phyloP scores from a whole-genome alignment of 331 rosid genomes.

The Arachis monticola region DNA sequence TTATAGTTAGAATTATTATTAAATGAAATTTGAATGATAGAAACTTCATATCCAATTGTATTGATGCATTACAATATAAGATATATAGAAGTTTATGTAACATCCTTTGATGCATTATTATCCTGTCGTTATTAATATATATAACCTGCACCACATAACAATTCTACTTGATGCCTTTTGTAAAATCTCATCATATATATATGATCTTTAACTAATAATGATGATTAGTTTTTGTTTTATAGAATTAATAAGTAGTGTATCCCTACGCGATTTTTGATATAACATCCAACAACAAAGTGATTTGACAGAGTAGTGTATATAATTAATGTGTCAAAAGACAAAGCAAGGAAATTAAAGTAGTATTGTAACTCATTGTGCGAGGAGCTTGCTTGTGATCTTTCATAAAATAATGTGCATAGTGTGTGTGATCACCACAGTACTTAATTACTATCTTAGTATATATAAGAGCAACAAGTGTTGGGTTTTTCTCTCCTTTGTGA shows the following conservation, averaged over 20 bases:
- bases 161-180: constrained; percentile 19
- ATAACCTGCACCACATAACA: constrained; percentile 8
- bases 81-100: too few relatives aligned
- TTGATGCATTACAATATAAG: too few relatives aligned
- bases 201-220: too few relatives aligned
- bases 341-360: background rate
- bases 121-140: background rate
- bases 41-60: too few relatives aligned
- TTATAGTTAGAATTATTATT: too few relatives aligned
- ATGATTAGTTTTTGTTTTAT: background rate
- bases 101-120: too few relatives aligned
- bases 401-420: constrained; percentile 40
- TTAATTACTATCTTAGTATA: too few relatives aligned
- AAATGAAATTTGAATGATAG: too few relatives aligned
- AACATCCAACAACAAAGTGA: constrained; percentile 31
- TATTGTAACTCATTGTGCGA: constrained; percentile 18
- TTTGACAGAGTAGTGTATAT: constrained; percentile 25
- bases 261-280: background rate
- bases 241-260: background rate
- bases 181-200: background rate
- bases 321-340: constrained; percentile 17
- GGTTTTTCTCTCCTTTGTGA: too few relatives aligned
- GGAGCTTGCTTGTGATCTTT: constrained; percentile 24
- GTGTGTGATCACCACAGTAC: constrained; percentile 16
- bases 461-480: too few relatives aligned